A percentile compares a stretch with the other conserved stretches of the same genome.
Evolutionary conservation across 495 filamentous ascomycete species (phyloP).

Genomic region (Terfezia claveryi): DNA sequence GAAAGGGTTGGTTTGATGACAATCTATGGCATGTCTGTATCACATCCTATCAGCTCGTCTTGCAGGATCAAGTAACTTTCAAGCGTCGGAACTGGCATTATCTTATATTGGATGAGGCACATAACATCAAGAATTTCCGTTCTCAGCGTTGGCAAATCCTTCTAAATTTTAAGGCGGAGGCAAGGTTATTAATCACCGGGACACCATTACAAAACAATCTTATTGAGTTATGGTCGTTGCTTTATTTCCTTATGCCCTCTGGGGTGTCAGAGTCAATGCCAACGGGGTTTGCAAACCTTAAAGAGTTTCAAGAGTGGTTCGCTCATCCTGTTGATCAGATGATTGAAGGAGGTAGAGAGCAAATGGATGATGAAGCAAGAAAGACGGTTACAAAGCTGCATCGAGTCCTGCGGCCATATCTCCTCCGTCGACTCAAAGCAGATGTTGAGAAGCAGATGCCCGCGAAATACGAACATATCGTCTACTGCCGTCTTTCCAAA

Average conservation of each 20-base stretch:
- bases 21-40: constrained; percentile 92
- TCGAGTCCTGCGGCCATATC: constrained; percentile 74
- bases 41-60: constrained; percentile 88
- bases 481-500: constrained; percentile 84
- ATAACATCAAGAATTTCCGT: constrained; percentile 99
- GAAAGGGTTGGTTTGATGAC: constrained; percentile 73
- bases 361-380: constrained; percentile 80
- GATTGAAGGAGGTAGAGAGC: constrained; percentile 75
- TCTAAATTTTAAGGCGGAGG: constrained; percentile 70
- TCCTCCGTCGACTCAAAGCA: constrained; percentile 79
- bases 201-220: constrained; percentile 95
- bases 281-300: constrained; percentile 69
- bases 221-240: constrained; percentile 85
- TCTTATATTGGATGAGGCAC: constrained; percentile 94
- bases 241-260: constrained; percentile 88
- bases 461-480: constrained; percentile 87
- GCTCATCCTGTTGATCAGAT: constrained; percentile 84
- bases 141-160: constrained; percentile 91
- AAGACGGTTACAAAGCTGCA: constrained; percentile 79
- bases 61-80: constrained; percentile 83
- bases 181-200: constrained; percentile 74
- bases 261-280: constrained; percentile 49
- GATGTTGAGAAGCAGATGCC: constrained; percentile 99
- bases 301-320: constrained; percentile 87
- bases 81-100: constrained; percentile 91